Conservation (phyloP, 768 basidiomycete genomes). For the Cyathus striatus region DNA sequence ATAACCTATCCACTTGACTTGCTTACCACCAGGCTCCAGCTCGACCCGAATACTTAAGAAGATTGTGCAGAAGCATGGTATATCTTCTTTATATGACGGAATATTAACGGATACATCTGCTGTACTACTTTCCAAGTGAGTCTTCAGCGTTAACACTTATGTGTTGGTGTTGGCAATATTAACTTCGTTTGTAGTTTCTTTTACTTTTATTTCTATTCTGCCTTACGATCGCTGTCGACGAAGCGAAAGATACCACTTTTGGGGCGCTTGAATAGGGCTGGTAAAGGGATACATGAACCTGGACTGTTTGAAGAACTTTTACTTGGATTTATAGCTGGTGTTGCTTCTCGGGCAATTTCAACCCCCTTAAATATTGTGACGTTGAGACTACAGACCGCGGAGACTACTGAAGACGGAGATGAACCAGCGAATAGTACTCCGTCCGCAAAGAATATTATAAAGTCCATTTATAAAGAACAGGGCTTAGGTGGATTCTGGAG, state of each 20-base stretch:
- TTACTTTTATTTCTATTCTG: constrained; percentile 56
- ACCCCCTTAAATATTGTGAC: constrained; percentile 55
- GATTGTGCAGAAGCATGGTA: constrained; percentile 34
- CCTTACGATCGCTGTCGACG: constrained; percentile 35
- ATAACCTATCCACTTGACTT: constrained; percentile 56
- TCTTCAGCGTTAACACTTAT: background rate
- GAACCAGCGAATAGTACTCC: constrained; percentile 12
- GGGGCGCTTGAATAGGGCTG: background rate
- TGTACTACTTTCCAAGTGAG: constrained; percentile 49
- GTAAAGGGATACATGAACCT: constrained; percentile 22
- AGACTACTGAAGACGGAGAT: constrained; percentile 25
- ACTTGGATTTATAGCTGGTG: constrained; percentile 52
- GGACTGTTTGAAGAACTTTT: constrained; percentile 42
- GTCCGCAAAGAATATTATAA: constrained; percentile 23
- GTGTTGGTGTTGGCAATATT: background rate
- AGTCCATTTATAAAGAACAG: constrained; percentile 39
- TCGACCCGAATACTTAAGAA: constrained; percentile 30
- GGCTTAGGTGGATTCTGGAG: constrained; percentile 55
- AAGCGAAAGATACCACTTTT: constrained; percentile 17
- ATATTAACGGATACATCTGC: constrained; percentile 46
- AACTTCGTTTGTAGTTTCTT: constrained; percentile 38
- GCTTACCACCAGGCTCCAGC: constrained; percentile 47
- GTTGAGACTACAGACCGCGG: constrained; percentile 44
- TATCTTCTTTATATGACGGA: constrained; percentile 45
- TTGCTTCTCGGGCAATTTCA: constrained; percentile 48